Conservation (phyloP, 129 eudicot species). For the Mikania micrantha region DNA sequence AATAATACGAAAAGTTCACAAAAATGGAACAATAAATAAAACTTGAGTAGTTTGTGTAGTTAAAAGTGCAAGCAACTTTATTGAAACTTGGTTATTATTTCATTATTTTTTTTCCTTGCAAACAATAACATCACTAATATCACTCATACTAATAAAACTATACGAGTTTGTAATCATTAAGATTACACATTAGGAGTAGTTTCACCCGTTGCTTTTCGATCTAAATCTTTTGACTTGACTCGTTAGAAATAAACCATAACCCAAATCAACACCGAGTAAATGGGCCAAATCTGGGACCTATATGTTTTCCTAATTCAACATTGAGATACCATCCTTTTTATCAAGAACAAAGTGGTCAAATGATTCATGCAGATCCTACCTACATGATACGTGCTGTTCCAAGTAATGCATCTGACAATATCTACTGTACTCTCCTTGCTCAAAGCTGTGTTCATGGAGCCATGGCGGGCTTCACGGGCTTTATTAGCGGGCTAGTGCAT, state of each 20-base stretch:
- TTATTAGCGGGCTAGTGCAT: constrained; percentile 71
- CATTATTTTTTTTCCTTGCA: too few species aligned
- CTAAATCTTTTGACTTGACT: background rate
- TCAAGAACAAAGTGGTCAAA: constrained; percentile 12
- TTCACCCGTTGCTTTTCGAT: background rate
- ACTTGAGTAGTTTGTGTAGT: too few species aligned
- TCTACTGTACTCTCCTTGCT: constrained; percentile 91
- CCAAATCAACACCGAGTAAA: background rate
- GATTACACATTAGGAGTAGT: background rate
- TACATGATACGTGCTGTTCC: constrained; percentile 95
- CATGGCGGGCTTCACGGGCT: constrained; percentile 86
- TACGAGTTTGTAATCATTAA: too few species aligned
- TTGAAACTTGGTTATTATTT: too few species aligned
- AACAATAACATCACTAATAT: too few species aligned
- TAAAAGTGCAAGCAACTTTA: too few species aligned
- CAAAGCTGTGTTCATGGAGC: constrained; percentile 97
- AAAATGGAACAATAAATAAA: too few species aligned
- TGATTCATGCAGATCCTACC: constrained; percentile 62
- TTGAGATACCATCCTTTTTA: background rate
- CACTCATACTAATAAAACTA: too few species aligned
- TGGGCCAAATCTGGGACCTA: background rate
- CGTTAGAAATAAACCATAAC: background rate
- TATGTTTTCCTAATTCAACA: background rate
- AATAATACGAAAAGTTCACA: too few species aligned
- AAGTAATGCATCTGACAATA: constrained; percentile 86